Evolutionary conservation across 2,329 filamentous ascomycete genomes (phyloP), one percentile per base, ranked within the genome.

Genomic region (Trichoderma aggressivum): DNA sequence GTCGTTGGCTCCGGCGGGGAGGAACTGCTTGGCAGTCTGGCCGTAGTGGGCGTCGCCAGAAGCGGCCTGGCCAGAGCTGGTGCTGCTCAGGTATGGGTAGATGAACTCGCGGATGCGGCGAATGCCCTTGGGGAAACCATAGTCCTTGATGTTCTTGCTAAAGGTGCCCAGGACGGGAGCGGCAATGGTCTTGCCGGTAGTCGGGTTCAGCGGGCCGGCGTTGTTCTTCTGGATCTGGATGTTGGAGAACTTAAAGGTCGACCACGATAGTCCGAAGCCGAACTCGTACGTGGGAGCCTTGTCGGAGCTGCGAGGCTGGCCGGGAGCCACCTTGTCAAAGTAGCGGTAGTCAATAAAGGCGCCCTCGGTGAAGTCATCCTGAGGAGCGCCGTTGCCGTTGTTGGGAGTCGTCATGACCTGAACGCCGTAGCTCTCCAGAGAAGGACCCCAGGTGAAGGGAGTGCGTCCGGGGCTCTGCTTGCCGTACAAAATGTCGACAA

Each of bases 401-500:
- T 92, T 94, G 34, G 91, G 88, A 77, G 88, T 79, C 80, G 91
- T 91, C 62, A 89, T 80, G n/a, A 94, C 78, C 62, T 91, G 86
- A 8, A 87, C 86, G 47, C 90, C 91, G 76, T 94, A 96, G 75
- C 91, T 89, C 73, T 87, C 85, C 18, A 86, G 86, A 3, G 88
- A 87, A 47, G 86, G 84, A 14, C 92, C 94, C 86, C 94, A 92
- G 5, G 93, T 96, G 81, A 97, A 97, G 4, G 92, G 91, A 0
- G 91, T 87, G 74, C 93, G 92, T 64, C 89, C 94, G 1, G 93
- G 93, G 81, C 94, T 94, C 73, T 91, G 87, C 72, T 87, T 88
- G 56, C 94, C 94, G 80, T 94, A 97, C 12, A 97, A 88, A n/a
- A 97, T 86, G 75, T 97, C 93, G 12, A 88, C 87, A 69, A 97